A percentile compares a stretch with the other conserved stretches of the same genome.
Conservation (phyloP, 495 filamentous ascomycete species). For the Talaromyces liani region DNA sequence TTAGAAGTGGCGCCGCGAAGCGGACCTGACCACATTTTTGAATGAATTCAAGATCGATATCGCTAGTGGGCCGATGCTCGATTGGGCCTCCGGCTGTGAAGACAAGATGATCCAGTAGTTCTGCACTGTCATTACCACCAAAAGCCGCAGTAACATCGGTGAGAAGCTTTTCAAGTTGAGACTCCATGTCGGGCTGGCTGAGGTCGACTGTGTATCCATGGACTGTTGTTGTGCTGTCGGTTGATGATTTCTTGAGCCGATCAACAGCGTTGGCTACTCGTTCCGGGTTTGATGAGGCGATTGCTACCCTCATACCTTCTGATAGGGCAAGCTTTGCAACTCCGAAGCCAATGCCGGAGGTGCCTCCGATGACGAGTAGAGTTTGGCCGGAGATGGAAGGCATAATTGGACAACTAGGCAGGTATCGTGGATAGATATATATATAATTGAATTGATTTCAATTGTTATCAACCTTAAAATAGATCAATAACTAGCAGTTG, state of each 20-base stretch:
- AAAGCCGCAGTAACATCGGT: slow-evolving; percentile 8
- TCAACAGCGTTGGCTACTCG: slow-evolving; percentile 31
- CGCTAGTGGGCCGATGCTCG: slow-evolving; percentile 34
- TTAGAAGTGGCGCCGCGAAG: slow-evolving; percentile 33
- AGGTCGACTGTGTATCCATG: slow-evolving; percentile 46
- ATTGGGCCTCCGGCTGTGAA: slow-evolving; percentile 47
- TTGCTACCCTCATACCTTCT: slow-evolving; percentile 37
- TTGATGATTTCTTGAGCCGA: slow-evolving; percentile 18
- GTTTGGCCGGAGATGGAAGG: slow-evolving; percentile 1
- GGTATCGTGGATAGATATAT: no score
- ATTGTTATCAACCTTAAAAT: no score
- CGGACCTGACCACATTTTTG: slow-evolving; percentile 44
- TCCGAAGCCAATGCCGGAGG: slow-evolving; percentile 40
- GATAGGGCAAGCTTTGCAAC: slow-evolving; percentile 41
- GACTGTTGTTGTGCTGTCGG: background rate
- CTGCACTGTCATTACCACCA: background rate
- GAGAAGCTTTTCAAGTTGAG: slow-evolving; percentile 33
- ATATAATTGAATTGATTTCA: no score
- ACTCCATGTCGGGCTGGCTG: slow-evolving; percentile 29
- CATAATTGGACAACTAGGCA: background rate
- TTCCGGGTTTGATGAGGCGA: slow-evolving; percentile 37
- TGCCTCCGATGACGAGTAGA: slow-evolving; percentile 41
- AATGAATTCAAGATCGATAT: slow-evolving; percentile 32
- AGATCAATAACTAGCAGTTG: background rate
- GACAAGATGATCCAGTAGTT: slow-evolving; percentile 50